These are phyloP conservation scores for Ruellia speciosa DNA, from an alignment of 305 asterid genomes.

Conservation along the genomic window DNA sequence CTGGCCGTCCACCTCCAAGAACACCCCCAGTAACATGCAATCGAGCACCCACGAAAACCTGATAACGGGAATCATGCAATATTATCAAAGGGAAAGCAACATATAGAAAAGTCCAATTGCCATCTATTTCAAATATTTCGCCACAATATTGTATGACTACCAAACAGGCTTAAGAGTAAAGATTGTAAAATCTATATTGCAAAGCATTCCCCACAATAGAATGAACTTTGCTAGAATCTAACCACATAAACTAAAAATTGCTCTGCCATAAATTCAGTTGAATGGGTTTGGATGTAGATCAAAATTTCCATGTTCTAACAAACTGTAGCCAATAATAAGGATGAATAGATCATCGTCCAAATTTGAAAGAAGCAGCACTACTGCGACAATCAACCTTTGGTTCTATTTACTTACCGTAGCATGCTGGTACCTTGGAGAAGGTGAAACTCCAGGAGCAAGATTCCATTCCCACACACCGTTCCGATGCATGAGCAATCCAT, in stretches of 20 bases:
- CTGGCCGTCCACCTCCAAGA: constrained; percentile 94
- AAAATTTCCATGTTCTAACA: too few relatives aligned
- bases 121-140: neutral
- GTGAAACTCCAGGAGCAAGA: constrained; percentile 98
- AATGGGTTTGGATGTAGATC: too few relatives aligned
- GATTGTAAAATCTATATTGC: neutral
- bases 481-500: constrained; percentile 97
- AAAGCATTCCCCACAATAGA: neutral
- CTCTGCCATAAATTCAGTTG: too few relatives aligned
- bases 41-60: constrained; percentile 99
- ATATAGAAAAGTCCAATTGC: neutral
- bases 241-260: too few relatives aligned
- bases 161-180: too few relatives aligned
- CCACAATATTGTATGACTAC: too few relatives aligned
- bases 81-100: constrained; percentile 12
- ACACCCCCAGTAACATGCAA: constrained; percentile 98
- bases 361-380: neutral
- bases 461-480: constrained; percentile 99
- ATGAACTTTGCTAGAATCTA: too few relatives aligned
- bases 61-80: constrained; percentile 23
- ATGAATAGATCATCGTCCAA: neutral
- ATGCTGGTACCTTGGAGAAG: constrained; percentile 95
- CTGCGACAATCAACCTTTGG: neutral
- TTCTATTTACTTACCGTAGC: constrained; percentile 67
- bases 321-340: neutral